Conservation (phyloP, 495 filamentous ascomycete genomes). For the Margaritispora aquatica region DNA sequence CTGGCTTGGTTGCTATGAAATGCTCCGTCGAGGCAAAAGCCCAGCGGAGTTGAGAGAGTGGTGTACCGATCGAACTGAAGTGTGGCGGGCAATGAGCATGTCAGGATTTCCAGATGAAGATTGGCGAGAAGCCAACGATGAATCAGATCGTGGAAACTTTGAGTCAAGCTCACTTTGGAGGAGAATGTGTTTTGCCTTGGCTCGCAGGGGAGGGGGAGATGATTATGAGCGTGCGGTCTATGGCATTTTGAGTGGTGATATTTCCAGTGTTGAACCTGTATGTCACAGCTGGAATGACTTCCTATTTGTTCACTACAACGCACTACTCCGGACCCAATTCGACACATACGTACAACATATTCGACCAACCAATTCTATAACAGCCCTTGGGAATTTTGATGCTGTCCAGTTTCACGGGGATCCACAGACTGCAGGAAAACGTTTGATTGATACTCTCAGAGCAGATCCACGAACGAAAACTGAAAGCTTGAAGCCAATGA, state of each 20-base stretch:
- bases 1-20: conserved; percentile 85
- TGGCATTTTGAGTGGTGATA: conserved; percentile 77
- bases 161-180: conserved; percentile 64
- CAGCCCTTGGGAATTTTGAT: conserved; percentile 44
- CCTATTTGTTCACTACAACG: conserved; percentile 86
- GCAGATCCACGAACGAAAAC: conserved; percentile 34
- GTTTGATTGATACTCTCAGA: conserved; percentile 46
- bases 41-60: conserved; percentile 71
- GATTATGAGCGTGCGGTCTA: conserved; percentile 87
- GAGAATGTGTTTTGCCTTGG: conserved; percentile 71
- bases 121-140: conserved; percentile 25
- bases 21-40: conserved; percentile 70
- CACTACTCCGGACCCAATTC: conserved; percentile 64
- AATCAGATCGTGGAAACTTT: conserved; percentile 29
- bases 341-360: conserved; percentile 50
- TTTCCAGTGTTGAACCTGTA: conserved; percentile 65
- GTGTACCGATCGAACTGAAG: conserved; percentile 70
- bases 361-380: conserved; percentile 35
- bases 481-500: conserved; percentile 50
- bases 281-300: conserved; percentile 83
- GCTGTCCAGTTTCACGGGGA: conserved; percentile 47
- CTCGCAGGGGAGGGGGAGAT: conserved; percentile 57
- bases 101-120: conserved; percentile 46
- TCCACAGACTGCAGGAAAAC: conserved; percentile 38
- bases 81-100: conserved; percentile 75